Percentiles rank a stretch among this genome's conserved stretches.
Conservation (phyloP, 2,329 filamentous ascomycete genomes). For the Penicillium corylophilum region DNA sequence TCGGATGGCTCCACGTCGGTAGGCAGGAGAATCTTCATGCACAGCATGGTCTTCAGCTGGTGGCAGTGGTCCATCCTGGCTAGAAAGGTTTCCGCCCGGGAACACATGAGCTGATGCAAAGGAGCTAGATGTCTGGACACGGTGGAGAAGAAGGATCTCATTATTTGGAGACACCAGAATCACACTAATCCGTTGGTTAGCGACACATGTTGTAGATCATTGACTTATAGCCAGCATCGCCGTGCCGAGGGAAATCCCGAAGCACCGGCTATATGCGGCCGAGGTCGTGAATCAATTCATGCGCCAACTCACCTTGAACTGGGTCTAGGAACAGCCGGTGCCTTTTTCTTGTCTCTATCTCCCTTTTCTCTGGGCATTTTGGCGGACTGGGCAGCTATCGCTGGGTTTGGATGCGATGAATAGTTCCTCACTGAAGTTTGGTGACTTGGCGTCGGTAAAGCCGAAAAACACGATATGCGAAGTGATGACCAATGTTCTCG, state of each 20-base stretch:
- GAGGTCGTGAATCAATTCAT: neutral
- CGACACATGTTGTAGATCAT: neutral
- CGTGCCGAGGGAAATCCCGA: neutral
- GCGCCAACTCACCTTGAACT: constrained; percentile 58
- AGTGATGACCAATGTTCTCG: neutral
- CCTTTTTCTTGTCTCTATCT: constrained; percentile 32
- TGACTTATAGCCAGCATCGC: neutral
- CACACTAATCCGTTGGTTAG: constrained; percentile 54
- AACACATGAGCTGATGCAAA: constrained; percentile 95
- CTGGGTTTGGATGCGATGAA: constrained; percentile 10
- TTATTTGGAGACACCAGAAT: constrained; percentile 83
- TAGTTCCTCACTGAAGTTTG: constrained; percentile 8
- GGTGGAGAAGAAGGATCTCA: constrained; percentile 82
- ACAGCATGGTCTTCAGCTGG: constrained; percentile 51
- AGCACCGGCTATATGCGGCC: neutral
- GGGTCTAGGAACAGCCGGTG: constrained; percentile 55
- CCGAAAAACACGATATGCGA: neutral
- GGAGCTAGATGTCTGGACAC: constrained; percentile 76
- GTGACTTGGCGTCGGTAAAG: neutral
- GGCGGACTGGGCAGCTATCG: neutral
- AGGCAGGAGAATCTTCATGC: constrained; percentile 70
- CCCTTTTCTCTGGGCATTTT: constrained; percentile 25
- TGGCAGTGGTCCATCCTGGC: constrained; percentile 69
- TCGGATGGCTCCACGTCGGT: constrained; percentile 78
- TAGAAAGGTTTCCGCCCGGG: constrained; percentile 76